A percentile compares a stretch with the other conserved stretches of the same genome.
These are phyloP conservation scores for Penstemon eatonii DNA, from an alignment of 257 asterid genomes.

Conservation along the genomic window DNA sequence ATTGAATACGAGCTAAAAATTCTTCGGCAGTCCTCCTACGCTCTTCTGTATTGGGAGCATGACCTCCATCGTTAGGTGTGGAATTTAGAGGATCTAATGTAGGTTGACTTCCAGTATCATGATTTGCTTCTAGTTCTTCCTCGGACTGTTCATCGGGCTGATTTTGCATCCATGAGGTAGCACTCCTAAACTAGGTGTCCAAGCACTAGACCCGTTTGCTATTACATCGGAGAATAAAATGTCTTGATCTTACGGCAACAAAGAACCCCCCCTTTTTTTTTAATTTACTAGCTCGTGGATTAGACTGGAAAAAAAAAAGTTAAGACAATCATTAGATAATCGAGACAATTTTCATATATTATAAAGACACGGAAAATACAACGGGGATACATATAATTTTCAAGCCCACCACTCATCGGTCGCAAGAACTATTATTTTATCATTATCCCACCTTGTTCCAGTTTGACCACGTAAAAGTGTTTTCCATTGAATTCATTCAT, in stretches of 20 bases:
- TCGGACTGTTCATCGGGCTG: not conserved
- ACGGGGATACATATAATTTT: too few relatives aligned
- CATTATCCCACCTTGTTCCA: too few relatives aligned
- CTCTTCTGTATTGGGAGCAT: not conserved
- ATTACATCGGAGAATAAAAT: not conserved
- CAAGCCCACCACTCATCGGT: too few relatives aligned
- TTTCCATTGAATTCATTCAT: not conserved
- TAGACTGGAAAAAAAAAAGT: not conserved
- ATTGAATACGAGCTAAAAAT: not conserved
- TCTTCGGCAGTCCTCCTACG: not conserved
- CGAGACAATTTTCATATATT: too few relatives aligned
- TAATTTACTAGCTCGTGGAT: not conserved
- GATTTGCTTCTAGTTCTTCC: too few relatives aligned
- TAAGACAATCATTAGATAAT: not conserved
- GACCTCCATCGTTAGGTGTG: not conserved
- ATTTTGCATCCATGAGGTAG: conserved; percentile 7
- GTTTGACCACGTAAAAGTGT: not conserved
- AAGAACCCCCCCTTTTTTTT: not conserved
- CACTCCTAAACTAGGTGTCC: conserved; percentile 4
- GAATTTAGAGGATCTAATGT: not conserved
- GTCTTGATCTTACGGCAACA: not conserved
- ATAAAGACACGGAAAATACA: too few relatives aligned
- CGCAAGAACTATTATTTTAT: too few relatives aligned
- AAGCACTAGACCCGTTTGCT: not conserved
- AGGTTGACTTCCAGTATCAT: too few relatives aligned